Conservation (phyloP, 2,329 filamentous ascomycete genomes). For the Lasiodiplodia sp. region DNA sequence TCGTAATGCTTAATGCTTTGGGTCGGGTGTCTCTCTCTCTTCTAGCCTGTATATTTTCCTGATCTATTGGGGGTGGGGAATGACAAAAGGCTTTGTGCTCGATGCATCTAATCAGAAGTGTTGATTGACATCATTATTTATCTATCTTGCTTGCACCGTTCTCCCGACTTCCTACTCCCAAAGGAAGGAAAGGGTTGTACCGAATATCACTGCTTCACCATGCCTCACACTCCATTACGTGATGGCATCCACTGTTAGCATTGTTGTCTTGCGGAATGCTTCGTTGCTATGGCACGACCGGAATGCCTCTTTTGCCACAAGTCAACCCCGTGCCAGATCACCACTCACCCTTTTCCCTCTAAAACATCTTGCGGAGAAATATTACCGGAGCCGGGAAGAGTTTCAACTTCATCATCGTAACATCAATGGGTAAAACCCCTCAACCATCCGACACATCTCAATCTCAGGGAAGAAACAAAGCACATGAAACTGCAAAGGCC, state of each 20-base stretch:
- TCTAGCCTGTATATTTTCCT: not conserved
- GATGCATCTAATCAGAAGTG: not conserved
- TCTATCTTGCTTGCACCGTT: not conserved
- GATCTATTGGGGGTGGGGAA: not conserved
- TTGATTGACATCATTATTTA: too few relatives aligned
- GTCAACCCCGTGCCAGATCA: not conserved
- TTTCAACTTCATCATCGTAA: too few relatives aligned
- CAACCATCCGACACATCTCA: too few relatives aligned
- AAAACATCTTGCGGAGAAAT: too few relatives aligned
- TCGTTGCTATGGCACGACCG: not conserved
- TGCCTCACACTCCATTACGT: not conserved
- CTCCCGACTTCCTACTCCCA: not conserved
- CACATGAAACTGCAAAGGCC: not conserved
- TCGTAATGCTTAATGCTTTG: not conserved
- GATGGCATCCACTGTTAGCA: not conserved
- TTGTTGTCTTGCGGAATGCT: not conserved
- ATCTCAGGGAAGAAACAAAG: not conserved
- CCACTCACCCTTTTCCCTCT: too few relatives aligned
- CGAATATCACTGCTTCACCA: not conserved
- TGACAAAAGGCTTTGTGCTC: not conserved
- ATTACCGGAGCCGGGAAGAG: too few relatives aligned
- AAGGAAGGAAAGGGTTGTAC: not conserved
- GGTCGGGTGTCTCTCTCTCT: not conserved
- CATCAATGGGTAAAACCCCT: too few relatives aligned
- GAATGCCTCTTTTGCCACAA: not conserved